A percentile compares a stretch with the other conserved stretches of the same genome.
phyloP scores from a whole-genome alignment of 148 eudicot species.

The Chenopodium album region DNA sequence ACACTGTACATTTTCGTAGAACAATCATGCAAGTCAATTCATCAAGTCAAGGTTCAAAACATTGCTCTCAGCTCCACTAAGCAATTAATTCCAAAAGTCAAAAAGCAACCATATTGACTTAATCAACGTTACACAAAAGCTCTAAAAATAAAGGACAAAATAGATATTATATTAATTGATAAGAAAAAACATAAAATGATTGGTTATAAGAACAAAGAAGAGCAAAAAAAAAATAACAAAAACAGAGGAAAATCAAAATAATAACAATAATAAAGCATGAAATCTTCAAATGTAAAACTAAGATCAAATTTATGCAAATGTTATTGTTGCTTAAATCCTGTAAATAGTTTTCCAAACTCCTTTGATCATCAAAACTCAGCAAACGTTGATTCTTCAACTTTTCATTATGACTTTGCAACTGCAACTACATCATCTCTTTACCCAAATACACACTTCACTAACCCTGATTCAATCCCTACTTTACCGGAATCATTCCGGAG shows the following conservation, averaged over 20 bases:
- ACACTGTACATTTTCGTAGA: background rate
- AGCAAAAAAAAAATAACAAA: background rate
- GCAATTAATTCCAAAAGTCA: slow-evolving; percentile 17
- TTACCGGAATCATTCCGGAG: slow-evolving; percentile 37
- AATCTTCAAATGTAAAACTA: slow-evolving; percentile 42
- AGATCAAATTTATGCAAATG: slow-evolving; percentile 39
- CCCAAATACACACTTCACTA: slow-evolving; percentile 56
- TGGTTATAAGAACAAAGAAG: background rate
- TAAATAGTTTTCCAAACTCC: slow-evolving; percentile 7
- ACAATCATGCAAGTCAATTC: background rate
- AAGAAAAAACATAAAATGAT: slow-evolving; percentile 1
- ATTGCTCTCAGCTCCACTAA: slow-evolving; percentile 1
- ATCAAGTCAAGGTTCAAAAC: slow-evolving; percentile 2
- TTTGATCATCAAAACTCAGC: slow-evolving; percentile 27
- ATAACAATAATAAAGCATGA: slow-evolving; percentile 31
- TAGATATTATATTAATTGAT: background rate
- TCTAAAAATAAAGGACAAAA: background rate
- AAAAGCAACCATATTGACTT: slow-evolving; percentile 21
- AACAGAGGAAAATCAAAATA: background rate
- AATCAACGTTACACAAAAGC: slow-evolving; percentile 10
- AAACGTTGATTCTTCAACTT: slow-evolving; percentile 28
- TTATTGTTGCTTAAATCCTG: slow-evolving; percentile 40
- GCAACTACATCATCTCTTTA: slow-evolving; percentile 52
- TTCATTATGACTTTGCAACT: slow-evolving; percentile 46
- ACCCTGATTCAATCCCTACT: slow-evolving; percentile 71